These are phyloP conservation scores for Adansonia digitata DNA, from an alignment of 345 rosid genomes.

Conservation along the genomic window DNA sequence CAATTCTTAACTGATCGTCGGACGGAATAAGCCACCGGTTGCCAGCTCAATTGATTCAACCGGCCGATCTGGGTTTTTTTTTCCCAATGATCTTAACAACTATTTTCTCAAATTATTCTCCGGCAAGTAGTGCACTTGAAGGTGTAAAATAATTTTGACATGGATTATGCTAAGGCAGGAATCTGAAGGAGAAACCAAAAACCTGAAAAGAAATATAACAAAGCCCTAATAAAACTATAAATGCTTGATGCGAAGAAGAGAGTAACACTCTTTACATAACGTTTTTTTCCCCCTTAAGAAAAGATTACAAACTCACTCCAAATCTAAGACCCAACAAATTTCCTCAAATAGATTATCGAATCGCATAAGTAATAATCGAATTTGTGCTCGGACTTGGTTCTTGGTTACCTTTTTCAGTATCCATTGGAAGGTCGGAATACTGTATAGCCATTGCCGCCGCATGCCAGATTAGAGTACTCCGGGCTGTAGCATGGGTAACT, in stretches of 20 bases:
- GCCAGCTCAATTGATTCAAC: too few species aligned
- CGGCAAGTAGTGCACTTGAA: too few species aligned
- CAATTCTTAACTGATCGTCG: too few species aligned
- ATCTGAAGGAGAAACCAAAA: background rate
- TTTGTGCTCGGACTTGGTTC: background rate
- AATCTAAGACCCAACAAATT: slow-evolving; percentile 37
- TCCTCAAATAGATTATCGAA: slow-evolving; percentile 32
- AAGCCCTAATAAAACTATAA: slow-evolving; percentile 13
- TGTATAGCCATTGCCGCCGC: slow-evolving; percentile 54
- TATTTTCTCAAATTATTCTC: too few species aligned
- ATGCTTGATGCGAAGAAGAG: slow-evolving; percentile 25
- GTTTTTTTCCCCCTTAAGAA: slow-evolving; percentile 32
- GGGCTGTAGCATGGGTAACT: slow-evolving; percentile 40
- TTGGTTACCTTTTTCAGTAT: slow-evolving; percentile 33
- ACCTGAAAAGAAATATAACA: background rate
- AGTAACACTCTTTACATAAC: slow-evolving; percentile 44
- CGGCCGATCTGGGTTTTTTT: too few species aligned
- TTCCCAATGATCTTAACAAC: too few species aligned
- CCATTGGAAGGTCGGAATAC: slow-evolving; percentile 71
- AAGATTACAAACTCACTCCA: slow-evolving; percentile 54
- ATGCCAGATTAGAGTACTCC: slow-evolving; percentile 48
- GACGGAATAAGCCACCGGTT: too few species aligned
- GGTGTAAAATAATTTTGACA: background rate
- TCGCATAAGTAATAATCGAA: slow-evolving; percentile 14
- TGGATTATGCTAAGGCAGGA: background rate